Evolutionary conservation across 2,329 filamentous ascomycete species (phyloP).

Genomic region (Botrytis fragariae): DNA sequence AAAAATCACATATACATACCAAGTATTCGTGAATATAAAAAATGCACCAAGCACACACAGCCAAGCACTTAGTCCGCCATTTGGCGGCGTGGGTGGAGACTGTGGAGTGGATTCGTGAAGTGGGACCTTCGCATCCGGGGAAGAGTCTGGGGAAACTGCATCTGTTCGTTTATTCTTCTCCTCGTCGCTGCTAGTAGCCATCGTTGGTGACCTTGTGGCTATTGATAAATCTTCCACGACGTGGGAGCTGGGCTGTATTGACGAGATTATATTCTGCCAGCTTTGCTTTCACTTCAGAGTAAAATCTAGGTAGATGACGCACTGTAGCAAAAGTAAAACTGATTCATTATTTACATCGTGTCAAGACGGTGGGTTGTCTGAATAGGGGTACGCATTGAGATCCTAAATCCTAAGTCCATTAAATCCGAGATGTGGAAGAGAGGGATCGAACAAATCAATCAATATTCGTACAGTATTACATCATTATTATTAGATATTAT

Average conservation of each 20-base stretch:
- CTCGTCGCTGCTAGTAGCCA: background rate
- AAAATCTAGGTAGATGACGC: background rate
- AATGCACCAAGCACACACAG: slow-evolving; percentile 15
- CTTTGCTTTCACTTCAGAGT: background rate
- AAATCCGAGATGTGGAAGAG: background rate
- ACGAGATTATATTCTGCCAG: background rate
- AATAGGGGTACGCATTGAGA: background rate
- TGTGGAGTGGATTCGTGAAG: background rate
- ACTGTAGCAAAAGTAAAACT: background rate
- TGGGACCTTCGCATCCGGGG: background rate
- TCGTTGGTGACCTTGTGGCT: background rate
- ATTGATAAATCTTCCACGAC: background rate
- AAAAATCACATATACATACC: background rate
- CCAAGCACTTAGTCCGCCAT: slow-evolving; percentile 24
- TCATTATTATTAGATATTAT: background rate
- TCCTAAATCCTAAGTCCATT: background rate
- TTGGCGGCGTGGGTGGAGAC: slow-evolving; percentile 14
- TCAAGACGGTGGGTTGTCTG: background rate
- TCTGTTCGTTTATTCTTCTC: background rate
- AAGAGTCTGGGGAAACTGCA: background rate
- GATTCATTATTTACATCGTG: background rate
- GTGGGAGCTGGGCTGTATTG: background rate
- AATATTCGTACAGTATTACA: background rate
- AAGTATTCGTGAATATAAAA: slow-evolving; percentile 20
- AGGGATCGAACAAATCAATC: background rate